Evolutionary conservation across 352 stramenopile species (phyloP), one percentile per base, ranked within the genome.

Genomic region (Globisporangium spinosum): DNA sequence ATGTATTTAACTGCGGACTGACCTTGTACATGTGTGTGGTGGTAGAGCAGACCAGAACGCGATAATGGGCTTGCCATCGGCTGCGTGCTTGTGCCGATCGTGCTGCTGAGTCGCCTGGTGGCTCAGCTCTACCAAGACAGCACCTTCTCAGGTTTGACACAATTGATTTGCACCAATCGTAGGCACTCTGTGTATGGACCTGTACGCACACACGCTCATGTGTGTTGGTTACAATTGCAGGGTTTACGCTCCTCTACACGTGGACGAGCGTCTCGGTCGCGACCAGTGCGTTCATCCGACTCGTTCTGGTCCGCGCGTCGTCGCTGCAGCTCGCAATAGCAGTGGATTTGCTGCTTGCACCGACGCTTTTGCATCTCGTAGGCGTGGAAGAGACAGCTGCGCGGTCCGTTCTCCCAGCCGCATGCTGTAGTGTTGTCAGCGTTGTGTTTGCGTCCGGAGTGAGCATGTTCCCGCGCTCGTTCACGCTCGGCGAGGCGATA

Each of bases 401-500:
- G 40, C 55, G 23, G 7, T 76, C 78, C 62, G 45, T 86, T 27
- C 53, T 90, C 29, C 67, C 77, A 3, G 77, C 79, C 0, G 58
- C 75, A 38, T 75, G 68, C 35, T 72, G 82, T 34, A 62, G 75
- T 10, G 2, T 77, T 22, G 72, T 85, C 55, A 72, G 72, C 35
- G 5, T 65, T 64, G 67, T 86, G 17, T 65, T 93, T 15, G 60
- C 67, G 40, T 79, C 72, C 23, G 85, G 81, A 0, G 65, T 89
- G 9, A 64, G 71, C 10, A 71, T 76, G 4, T 62, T 94, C 5
- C 76, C 76, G 17, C 71, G 77, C 5, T 95, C 87, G 10, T 93
- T 95, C 58, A 95, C 83, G 1, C 57, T 92, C 34, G 85, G 87
- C 0, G 87, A 95, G 69, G 84, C 78, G 10, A 38, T 91, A 49